Conservation (phyloP, 768 basidiomycete genomes). For the Lanmaoa rubissima region DNA sequence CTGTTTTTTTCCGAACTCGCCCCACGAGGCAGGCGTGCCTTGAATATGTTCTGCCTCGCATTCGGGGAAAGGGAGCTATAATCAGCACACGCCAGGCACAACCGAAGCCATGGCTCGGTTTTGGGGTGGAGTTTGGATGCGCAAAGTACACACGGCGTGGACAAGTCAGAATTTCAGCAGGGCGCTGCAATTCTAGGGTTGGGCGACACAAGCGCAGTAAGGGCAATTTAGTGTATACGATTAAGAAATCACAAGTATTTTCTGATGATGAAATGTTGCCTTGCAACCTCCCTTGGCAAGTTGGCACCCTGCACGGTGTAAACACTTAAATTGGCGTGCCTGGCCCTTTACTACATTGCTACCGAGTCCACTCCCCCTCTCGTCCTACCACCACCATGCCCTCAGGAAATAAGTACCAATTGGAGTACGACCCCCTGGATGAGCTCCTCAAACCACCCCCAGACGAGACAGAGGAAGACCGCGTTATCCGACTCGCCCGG, state of each 20-base stretch:
- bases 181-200: not conserved
- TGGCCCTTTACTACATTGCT: constrained; percentile 7
- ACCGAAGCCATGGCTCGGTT: not conserved
- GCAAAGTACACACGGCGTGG: constrained; percentile 2
- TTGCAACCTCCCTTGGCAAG: not conserved
- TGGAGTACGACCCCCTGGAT: constrained; percentile 59
- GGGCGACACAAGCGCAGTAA: not conserved
- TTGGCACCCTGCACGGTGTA: not conserved
- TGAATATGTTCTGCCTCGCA: not conserved
- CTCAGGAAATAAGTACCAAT: constrained; percentile 11
- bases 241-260: not conserved
- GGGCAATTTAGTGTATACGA: not conserved
- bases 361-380: constrained; percentile 1
- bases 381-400: constrained; percentile 21
- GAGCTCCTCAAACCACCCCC: constrained; percentile 61
- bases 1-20: not conserved
- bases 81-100: constrained; percentile 11
- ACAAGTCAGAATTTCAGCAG: not conserved
- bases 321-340: constrained; percentile 26
- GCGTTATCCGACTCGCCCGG: constrained; percentile 47
- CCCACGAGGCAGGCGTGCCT: constrained; percentile 10
- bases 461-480: constrained; percentile 62
- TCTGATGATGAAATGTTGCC: not conserved
- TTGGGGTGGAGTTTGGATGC: constrained; percentile 13
- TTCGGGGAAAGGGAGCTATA: constrained; percentile 1